Evolutionary conservation across 306 rosid species (phyloP).

Genomic region (Hylodesmum podocarpum): DNA sequence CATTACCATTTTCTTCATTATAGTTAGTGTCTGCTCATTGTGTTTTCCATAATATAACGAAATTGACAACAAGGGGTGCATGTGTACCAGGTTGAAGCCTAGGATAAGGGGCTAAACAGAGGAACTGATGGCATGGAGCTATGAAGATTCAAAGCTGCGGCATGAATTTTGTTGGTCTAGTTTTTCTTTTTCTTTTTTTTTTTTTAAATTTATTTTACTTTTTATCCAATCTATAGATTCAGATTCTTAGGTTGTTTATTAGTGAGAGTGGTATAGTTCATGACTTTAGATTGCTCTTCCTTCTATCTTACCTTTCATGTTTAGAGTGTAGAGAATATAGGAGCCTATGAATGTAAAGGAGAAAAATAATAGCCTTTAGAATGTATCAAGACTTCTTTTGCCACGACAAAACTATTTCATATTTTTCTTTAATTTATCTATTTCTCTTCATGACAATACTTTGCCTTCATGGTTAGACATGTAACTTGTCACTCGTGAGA

Average conservation of each 20-base stretch:
- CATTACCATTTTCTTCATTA: not conserved
- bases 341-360: conserved; percentile 37
- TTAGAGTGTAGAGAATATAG: conserved; percentile 34
- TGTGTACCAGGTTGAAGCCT: conserved; percentile 55
- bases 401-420: not conserved
- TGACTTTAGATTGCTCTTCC: conserved; percentile 12
- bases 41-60: conserved; percentile 19
- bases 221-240: not conserved
- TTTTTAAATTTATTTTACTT: not conserved
- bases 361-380: not conserved
- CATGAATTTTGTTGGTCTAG: conserved; percentile 25
- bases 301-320: conserved; percentile 13
- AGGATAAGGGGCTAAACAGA: conserved; percentile 38
- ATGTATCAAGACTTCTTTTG: not conserved
- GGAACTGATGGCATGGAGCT: conserved; percentile 18
- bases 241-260: conserved; percentile 17
- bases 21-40: conserved; percentile 22
- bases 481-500: not conserved
- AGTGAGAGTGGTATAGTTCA: conserved; percentile 21
- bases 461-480: not conserved
- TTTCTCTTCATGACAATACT: not conserved
- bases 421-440: not conserved
- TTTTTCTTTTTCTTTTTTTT: not conserved
- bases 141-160: conserved; percentile 25
- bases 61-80: conserved; percentile 22